Percentiles rank a stretch among this genome's conserved stretches.
Conservation (phyloP, 176 grass and related monocot genomes). For the Tuctoria greenei region DNA sequence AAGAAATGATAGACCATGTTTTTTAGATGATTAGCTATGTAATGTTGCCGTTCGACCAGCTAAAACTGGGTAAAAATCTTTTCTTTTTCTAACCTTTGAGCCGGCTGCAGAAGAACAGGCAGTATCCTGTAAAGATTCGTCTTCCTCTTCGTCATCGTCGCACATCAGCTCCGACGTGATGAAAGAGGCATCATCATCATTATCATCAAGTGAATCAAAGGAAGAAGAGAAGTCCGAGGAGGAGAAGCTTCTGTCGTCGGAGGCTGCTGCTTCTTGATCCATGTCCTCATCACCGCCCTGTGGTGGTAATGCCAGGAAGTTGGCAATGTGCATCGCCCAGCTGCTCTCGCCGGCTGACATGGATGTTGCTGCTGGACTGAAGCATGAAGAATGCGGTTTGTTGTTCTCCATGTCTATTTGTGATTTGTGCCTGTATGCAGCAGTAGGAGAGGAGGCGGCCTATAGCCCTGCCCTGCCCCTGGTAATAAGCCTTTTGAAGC, state of each 20-base stretch:
- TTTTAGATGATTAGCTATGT: slow-evolving; percentile 13
- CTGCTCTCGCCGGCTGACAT: slow-evolving; percentile 49
- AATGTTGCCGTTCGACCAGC: neutral
- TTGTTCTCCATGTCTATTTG: slow-evolving; percentile 37
- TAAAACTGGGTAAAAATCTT: neutral
- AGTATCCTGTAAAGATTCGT: slow-evolving; percentile 64
- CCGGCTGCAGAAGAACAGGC: slow-evolving; percentile 52
- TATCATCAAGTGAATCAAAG: slow-evolving; percentile 37
- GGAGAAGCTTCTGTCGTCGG: slow-evolving; percentile 35
- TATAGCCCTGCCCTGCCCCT: neutral
- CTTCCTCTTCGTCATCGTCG: slow-evolving; percentile 2
- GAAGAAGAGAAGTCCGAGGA: slow-evolving; percentile 48
- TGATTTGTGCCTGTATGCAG: neutral
- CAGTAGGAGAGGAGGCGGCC: neutral
- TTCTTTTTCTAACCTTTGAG: slow-evolving; percentile 42
- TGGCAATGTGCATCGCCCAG: slow-evolving; percentile 51
- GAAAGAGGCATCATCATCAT: slow-evolving; percentile 28
- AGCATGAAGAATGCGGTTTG: slow-evolving; percentile 35
- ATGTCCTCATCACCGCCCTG: slow-evolving; percentile 23
- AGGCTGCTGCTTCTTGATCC: neutral
- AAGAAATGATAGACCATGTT: neutral
- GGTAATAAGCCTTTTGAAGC: neutral
- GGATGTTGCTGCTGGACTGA: slow-evolving; percentile 27
- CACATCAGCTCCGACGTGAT: slow-evolving; percentile 52
- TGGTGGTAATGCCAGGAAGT: slow-evolving; percentile 23